Base-by-base conservation (phyloP, 495 filamentous ascomycete genomes). In the Cryomyces antarcticus region DNA sequence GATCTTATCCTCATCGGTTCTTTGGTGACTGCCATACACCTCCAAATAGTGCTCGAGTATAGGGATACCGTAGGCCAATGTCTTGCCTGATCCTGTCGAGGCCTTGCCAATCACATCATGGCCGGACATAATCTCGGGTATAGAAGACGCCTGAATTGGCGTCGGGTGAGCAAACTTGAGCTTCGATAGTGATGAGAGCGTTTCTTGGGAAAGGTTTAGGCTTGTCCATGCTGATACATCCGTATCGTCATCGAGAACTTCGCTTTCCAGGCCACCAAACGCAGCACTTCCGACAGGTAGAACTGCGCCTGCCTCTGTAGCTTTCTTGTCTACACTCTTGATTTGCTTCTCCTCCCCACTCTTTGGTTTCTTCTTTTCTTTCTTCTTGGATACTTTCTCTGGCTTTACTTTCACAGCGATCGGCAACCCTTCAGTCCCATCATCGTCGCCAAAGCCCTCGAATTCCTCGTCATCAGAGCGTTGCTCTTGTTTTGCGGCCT, bases 31-130 rank as follows among this genome's bases (percentile, higher is more conserved):
- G 55, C 12, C 59, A 44, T 6, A 57, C 45, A 41, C 48, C 41
- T 56, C 59, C 9, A 83, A 51, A 65, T 69, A 82, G 43, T 62
- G 62, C 55, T 85, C 79, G 7, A 83, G 54, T 37, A 85, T 79
- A 1, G 82, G 82, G 46, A 89, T 80, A 0, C 75, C 82, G 53
- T 82, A 89, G 0, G 82, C 81, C 28, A 89, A 61, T 0, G 82
- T 89, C 57, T 89, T 89, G 27, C 82, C 82, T 28, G 82, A 87
- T 30, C 82, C 82, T 0, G 82, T 89, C 24, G 78, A 68, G 3
- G 82, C 82, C 55, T 88, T 85, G 29, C 82, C 80, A 46, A 88
- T 75, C 5, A 86, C 66, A 60, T 87, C 81, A 50, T 77, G 76
- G 3, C 81, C 78, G 6, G 67, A 65, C 28, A 77, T 52, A 36